Percentiles rank a stretch among this genome's conserved stretches.
These are phyloP conservation scores for Epichloe elymi DNA, from an alignment of 2,329 filamentous ascomycete genomes.

Conservation along the genomic window DNA sequence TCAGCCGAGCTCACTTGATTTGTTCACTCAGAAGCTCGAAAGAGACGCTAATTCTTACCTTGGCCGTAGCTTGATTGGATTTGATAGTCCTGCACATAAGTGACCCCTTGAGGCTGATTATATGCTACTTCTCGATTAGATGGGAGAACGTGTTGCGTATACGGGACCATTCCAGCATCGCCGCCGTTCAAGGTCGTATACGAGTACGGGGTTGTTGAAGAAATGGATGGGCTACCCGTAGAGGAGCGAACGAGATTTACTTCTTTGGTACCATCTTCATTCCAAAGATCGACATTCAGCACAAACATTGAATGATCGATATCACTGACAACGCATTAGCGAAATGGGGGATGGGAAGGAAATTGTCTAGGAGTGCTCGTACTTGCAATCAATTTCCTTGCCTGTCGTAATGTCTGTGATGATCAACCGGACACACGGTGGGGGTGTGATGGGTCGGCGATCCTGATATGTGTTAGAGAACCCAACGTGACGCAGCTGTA, in stretches of 20 bases:
- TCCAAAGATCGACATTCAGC: slow-evolving; percentile 55
- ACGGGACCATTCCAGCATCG: slow-evolving; percentile 15
- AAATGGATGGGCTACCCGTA: slow-evolving; percentile 62
- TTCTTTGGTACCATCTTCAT: slow-evolving; percentile 50
- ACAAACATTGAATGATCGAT: slow-evolving; percentile 33
- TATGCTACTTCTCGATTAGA: slow-evolving; percentile 24
- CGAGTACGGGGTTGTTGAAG: slow-evolving; percentile 64
- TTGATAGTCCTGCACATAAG: slow-evolving; percentile 22
- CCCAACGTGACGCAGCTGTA: not conserved
- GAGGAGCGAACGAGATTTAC: slow-evolving; percentile 53
- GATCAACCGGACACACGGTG: slow-evolving; percentile 76
- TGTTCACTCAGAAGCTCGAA: not conserved
- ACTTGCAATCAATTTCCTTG: slow-evolving; percentile 76
- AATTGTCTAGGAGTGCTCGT: slow-evolving; percentile 21
- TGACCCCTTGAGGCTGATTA: slow-evolving; percentile 14
- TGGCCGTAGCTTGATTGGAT: slow-evolving; percentile 18
- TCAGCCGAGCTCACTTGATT: not conserved
- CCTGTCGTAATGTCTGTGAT: slow-evolving; percentile 63
- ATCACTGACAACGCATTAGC: slow-evolving; percentile 14
- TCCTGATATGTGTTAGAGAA: slow-evolving; percentile 42
- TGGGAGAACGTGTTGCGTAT: slow-evolving; percentile 23
- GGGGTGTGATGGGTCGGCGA: slow-evolving; percentile 87
- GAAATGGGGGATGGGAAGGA: not conserved
- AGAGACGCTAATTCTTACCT: slow-evolving; percentile 12
- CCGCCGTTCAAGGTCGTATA: slow-evolving; percentile 41